phyloP scores from a whole-genome alignment of 495 filamentous ascomycete genomes.

The Talaromyces wortmannii region DNA sequence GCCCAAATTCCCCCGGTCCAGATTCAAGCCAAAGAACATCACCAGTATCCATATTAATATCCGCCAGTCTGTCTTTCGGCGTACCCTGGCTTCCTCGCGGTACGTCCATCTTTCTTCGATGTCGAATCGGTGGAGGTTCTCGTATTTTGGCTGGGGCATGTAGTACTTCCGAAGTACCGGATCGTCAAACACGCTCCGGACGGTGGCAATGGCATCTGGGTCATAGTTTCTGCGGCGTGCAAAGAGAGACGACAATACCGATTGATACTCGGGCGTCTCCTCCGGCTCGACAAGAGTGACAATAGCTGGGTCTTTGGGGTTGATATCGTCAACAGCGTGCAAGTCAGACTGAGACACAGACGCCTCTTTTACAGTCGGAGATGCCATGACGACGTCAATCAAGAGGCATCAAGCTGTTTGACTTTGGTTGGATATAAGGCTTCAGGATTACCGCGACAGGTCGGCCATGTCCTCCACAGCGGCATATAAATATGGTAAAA shows the following conservation, averaged over 20 bases:
- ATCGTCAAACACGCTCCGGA: slow-evolving; percentile 41
- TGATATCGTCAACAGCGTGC: background rate
- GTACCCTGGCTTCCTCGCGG: slow-evolving; percentile 29
- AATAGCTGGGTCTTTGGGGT: slow-evolving; percentile 4
- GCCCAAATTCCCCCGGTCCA: slow-evolving; percentile 64
- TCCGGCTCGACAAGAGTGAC: slow-evolving; percentile 8
- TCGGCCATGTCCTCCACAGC: background rate
- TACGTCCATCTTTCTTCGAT: slow-evolving; percentile 37
- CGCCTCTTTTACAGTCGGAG: background rate
- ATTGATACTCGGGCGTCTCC: background rate
- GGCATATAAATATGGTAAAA: background rate
- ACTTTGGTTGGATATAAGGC: too few relatives aligned
- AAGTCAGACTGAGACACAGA: background rate
- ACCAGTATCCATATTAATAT: slow-evolving; percentile 58
- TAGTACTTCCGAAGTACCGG: slow-evolving; percentile 33
- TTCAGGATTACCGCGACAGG: too few relatives aligned
- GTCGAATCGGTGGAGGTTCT: slow-evolving; percentile 34
- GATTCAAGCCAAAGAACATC: slow-evolving; percentile 69
- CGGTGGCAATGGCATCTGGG: slow-evolving; percentile 46
- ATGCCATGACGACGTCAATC: background rate
- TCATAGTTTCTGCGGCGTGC: slow-evolving; percentile 17
- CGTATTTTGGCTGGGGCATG: slow-evolving; percentile 31
- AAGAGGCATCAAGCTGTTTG: background rate
- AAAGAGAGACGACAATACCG: slow-evolving; percentile 7
- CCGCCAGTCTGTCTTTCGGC: slow-evolving; percentile 27